Evolutionary conservation across 1,284 basidiomycete species (phyloP).

Genomic region (Paramarasmius palmivorus): DNA sequence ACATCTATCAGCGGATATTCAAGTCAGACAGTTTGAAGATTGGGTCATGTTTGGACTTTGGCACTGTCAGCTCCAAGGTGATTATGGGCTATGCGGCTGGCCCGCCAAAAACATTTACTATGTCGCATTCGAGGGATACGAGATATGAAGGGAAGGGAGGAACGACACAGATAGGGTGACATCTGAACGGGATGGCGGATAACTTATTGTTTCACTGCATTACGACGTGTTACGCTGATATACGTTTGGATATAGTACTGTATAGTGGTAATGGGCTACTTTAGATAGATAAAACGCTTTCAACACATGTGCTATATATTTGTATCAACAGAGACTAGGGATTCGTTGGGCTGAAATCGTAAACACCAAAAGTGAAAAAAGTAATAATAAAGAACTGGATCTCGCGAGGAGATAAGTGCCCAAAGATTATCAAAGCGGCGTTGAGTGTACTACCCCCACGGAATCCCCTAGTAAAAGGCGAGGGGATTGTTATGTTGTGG

Average conservation of each 20-base stretch:
- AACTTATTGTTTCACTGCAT: background rate
- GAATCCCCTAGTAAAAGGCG: conserved; percentile 44
- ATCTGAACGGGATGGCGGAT: background rate
- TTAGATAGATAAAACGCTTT: too few species aligned
- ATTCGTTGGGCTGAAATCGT: too few species aligned
- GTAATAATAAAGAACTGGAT: background rate
- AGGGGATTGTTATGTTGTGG: conserved; percentile 32
- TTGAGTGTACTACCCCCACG: conserved; percentile 34
- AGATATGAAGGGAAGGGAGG: conserved; percentile 8
- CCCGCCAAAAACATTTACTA: conserved; percentile 12
- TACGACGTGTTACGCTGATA: too few species aligned
- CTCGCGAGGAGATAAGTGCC: conserved; percentile 11
- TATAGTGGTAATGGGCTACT: too few species aligned
- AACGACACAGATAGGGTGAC: conserved; percentile 10
- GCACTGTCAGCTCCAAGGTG: conserved; percentile 42
- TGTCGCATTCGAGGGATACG: conserved; percentile 5
- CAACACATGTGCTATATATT: too few species aligned
- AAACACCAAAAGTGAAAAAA: background rate
- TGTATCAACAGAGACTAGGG: too few species aligned
- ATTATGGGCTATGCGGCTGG: conserved; percentile 39
- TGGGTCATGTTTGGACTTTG: conserved; percentile 53
- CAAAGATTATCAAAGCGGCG: conserved; percentile 37
- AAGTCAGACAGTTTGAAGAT: conserved; percentile 60
- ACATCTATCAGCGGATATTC: conserved; percentile 61
- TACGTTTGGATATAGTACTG: too few species aligned